These are phyloP conservation scores for Capsella bursapastoris DNA, from an alignment of 345 rosid genomes.

Conservation along the genomic window DNA sequence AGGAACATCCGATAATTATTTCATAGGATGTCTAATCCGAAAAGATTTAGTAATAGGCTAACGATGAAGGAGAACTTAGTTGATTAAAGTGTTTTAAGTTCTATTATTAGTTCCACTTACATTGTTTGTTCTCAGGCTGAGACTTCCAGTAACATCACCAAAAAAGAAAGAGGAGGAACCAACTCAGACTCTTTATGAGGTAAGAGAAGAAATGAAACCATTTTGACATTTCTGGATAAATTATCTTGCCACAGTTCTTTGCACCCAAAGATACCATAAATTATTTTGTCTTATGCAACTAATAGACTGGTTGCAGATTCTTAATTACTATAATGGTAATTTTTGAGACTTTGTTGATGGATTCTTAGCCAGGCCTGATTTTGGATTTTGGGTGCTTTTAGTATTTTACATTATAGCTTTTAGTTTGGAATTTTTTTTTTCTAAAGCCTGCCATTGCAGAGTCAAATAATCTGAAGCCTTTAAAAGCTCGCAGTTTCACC, in stretches of 20 bases:
- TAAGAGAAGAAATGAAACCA: constrained; percentile 39
- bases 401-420: neutral
- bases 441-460: neutral
- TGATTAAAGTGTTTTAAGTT: constrained; percentile 1
- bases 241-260: no score
- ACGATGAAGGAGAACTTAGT: constrained; percentile 5
- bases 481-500: constrained; percentile 16
- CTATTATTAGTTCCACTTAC: neutral
- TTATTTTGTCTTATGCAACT: constrained; percentile 5
- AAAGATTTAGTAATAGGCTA: neutral
- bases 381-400: constrained; percentile 2
- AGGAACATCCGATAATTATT: neutral
- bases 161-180: constrained; percentile 68
- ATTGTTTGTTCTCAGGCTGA: constrained; percentile 57
- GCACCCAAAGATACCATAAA: neutral
- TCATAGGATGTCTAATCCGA: neutral
- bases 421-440: neutral
- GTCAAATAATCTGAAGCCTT: neutral
- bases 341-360: constrained; percentile 9
- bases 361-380: constrained; percentile 10
- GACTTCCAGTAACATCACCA: constrained; percentile 55
- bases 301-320: neutral
- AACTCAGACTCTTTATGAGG: constrained; percentile 56
- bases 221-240: neutral
- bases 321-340: constrained; percentile 1